A percentile compares a stretch with the other conserved stretches of the same genome.
phyloP scores from a whole-genome alignment of 306 rosid species.

The Vigna trinervia region DNA sequence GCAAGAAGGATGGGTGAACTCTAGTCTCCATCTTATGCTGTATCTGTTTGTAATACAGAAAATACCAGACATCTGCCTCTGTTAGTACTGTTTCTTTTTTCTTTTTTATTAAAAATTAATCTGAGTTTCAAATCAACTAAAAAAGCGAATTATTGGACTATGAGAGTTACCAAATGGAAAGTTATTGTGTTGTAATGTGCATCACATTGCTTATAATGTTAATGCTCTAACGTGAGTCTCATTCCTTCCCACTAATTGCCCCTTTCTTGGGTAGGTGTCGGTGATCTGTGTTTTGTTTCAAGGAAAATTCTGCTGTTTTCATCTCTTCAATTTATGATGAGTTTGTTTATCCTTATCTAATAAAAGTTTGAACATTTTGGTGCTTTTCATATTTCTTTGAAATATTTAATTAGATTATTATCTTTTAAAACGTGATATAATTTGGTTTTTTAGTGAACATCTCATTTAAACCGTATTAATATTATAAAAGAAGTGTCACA shows the following conservation, averaged over 20 bases:
- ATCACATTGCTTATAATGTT: background rate
- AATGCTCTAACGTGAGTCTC: constrained; percentile 16
- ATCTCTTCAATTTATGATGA: too few species aligned
- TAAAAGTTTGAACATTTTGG: too few species aligned
- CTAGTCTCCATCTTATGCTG: constrained; percentile 24
- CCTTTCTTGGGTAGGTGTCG: background rate
- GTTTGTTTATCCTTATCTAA: too few species aligned
- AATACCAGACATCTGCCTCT: background rate
- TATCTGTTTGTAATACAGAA: background rate
- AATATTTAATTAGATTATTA: too few species aligned
- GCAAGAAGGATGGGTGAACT: constrained; percentile 49
- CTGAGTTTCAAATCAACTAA: background rate
- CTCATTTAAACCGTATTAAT: too few species aligned
- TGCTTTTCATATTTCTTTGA: too few species aligned
- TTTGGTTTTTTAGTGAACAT: too few species aligned
- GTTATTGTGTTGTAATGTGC: background rate
- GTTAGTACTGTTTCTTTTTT: background rate
- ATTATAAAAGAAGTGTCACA: too few species aligned
- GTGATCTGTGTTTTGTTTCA: too few species aligned
- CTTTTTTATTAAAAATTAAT: background rate
- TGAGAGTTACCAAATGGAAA: background rate
- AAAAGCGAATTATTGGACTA: background rate
- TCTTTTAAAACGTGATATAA: too few species aligned
- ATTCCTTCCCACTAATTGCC: background rate
- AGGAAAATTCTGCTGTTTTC: too few species aligned